Base-by-base conservation (phyloP, 495 filamentous ascomycete genomes). In the Platismatia glauca region DNA sequence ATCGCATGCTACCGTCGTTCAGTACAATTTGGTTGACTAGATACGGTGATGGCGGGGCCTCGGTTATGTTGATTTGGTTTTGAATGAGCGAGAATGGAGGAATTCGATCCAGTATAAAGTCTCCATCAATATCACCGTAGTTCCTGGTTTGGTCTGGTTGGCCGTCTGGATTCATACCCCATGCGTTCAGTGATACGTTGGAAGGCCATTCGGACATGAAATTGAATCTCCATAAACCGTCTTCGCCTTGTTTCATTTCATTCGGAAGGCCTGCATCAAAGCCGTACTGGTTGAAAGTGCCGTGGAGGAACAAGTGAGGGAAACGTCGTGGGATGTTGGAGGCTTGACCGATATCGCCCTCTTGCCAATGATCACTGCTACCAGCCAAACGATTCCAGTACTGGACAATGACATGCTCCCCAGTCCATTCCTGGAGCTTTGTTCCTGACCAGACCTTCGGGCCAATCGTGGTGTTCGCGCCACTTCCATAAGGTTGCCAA, bases 381-480 rank as follows among this genome's bases (percentile, higher is more conserved):
- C 82, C 84, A n/a, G 81, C 76, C n/a, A 80, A 72, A 57, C 78
- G 73, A 60, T 81, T 84, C 77, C 78, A 88, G 69, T 88, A 88
- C 61, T 86, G 82, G 12, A 84, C 77, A 20, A 76, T 75, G n/a
- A 88, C 71, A 66, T 88, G 85, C 35, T 84, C 76, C 55, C 83
- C 85, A 7, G 75, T 57, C 85, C 85, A 88, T 5, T 69, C 73
- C 68, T 86, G 84, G 6, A 69, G 56, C 9, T 76, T 71, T 0
- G 79, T 82, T 20, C 83, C 84, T 4, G 71, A 68, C 80, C 82
- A 87, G 4, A 66, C 60, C 62, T 76, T 72, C 7, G 59, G 44
- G 7, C 71, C 55, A 6, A 81, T 55, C 1, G 71, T 74, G 6
- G 65, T 71, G 38, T 79, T 78, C 13, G 65, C 68, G 15, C 75